Evolutionary conservation across 1,284 basidiomycete species (phyloP).

Genomic region (Microbotryum silenes-acaulis): DNA sequence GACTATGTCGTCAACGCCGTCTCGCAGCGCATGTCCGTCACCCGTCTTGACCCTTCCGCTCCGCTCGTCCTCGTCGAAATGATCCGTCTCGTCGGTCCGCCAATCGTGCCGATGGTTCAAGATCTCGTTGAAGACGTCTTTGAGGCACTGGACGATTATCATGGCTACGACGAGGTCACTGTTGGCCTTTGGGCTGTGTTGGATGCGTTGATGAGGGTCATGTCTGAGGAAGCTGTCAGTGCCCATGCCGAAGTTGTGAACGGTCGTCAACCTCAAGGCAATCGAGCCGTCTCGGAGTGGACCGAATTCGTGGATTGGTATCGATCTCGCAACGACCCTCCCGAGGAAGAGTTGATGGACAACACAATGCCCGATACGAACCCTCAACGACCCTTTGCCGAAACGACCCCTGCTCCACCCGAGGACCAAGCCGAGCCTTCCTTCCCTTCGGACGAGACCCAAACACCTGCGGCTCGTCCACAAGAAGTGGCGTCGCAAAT

Average conservation of each 20-base stretch:
- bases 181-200: slow-evolving; percentile 53
- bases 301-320: slow-evolving; percentile 59
- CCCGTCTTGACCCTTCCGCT: slow-evolving; percentile 57
- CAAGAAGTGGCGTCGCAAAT: slow-evolving; percentile 45
- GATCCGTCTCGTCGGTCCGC: slow-evolving; percentile 71
- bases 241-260: slow-evolving; percentile 22
- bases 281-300: slow-evolving; percentile 30
- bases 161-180: slow-evolving; percentile 61
- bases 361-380: slow-evolving; percentile 38
- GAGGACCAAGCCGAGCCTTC: not conserved
- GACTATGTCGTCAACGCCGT: slow-evolving; percentile 87
- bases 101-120: slow-evolving; percentile 74
- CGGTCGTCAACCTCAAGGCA: too few relatives aligned
- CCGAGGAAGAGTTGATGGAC: slow-evolving; percentile 45
- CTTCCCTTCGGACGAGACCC: not conserved
- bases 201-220: slow-evolving; percentile 71
- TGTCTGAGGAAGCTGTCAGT: slow-evolving; percentile 53
- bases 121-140: slow-evolving; percentile 94
- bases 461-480: slow-evolving; percentile 4
- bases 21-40: slow-evolving; percentile 64
- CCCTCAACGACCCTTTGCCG: slow-evolving; percentile 25
- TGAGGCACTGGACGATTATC: slow-evolving; percentile 83
- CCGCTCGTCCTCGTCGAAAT: slow-evolving; percentile 65
- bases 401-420: not conserved
- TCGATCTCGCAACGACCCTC: slow-evolving; percentile 46